These are phyloP conservation scores for Kregervanrija delftensis DNA, from an alignment of 805 yeast species.

Conservation along the genomic window DNA sequence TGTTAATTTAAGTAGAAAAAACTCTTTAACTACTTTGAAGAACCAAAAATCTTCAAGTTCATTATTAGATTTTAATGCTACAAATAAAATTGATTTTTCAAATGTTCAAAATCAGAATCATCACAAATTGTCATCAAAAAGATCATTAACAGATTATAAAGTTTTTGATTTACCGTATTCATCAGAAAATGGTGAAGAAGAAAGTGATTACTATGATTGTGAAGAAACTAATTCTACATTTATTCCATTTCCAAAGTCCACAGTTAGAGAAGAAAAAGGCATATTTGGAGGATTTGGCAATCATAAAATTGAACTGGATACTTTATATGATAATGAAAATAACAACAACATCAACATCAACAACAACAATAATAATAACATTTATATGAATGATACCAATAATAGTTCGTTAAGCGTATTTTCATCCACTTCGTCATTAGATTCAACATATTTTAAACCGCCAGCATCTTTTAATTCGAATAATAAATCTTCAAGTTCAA, in stretches of 20 bases:
- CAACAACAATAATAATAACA: background rate
- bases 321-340: slow-evolving; percentile 16
- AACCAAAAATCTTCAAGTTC: slow-evolving; percentile 15
- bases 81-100: slow-evolving; percentile 9
- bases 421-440: no score
- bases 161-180: no score
- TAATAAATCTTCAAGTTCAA: slow-evolving; percentile 2
- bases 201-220: no score
- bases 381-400: slow-evolving; percentile 7
- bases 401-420: background rate
- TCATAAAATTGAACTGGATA: slow-evolving; percentile 18
- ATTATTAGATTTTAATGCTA: slow-evolving; percentile 18
- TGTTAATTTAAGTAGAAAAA: slow-evolving; percentile 10
- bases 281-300: slow-evolving; percentile 23
- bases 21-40: slow-evolving; percentile 10
- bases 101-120: background rate
- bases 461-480: no score
- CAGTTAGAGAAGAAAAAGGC: slow-evolving; percentile 7
- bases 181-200: no score
- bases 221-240: no score
- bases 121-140: background rate
- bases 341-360: background rate
- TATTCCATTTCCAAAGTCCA: no score
- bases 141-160: background rate
- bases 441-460: no score